A percentile compares a stretch with the other conserved stretches of the same genome.
These are phyloP conservation scores for Verbascum thapsus DNA, from an alignment of 257 asterid species.

Conservation along the genomic window DNA sequence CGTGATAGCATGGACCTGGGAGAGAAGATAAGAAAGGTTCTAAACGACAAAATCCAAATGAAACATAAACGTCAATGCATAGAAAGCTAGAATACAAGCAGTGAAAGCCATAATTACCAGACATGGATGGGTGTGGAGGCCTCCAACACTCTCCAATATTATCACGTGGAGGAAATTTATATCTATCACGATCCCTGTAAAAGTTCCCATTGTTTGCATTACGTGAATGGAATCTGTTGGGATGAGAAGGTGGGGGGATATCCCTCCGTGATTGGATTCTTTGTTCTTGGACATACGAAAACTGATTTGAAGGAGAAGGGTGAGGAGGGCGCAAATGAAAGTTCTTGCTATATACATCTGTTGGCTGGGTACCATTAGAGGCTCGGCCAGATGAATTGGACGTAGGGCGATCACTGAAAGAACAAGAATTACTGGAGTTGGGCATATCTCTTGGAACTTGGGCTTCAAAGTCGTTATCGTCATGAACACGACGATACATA, in stretches of 20 bases:
- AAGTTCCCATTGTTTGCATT: conserved; percentile 60
- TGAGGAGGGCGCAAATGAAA: conserved; percentile 83
- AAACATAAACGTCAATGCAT: background rate
- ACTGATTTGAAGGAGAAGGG: conserved; percentile 89
- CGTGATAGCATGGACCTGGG: conserved; percentile 73
- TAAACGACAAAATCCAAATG: conserved; percentile 20
- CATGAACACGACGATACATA: conserved; percentile 47
- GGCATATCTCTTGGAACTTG: conserved; percentile 49
- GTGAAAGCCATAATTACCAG: conserved; percentile 42
- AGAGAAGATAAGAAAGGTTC: conserved; percentile 15
- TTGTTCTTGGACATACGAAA: conserved; percentile 77
- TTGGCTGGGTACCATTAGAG: conserved; percentile 42
- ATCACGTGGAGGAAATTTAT: conserved; percentile 48
- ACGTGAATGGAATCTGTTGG: conserved; percentile 58
- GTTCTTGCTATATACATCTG: conserved; percentile 58
- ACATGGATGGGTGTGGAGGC: conserved; percentile 56
- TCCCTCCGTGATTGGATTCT: conserved; percentile 46
- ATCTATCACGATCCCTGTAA: conserved; percentile 57
- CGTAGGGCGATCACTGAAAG: conserved; percentile 50
- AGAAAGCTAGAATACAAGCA: background rate
- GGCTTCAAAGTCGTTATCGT: conserved; percentile 46
- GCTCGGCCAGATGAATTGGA: conserved; percentile 44
- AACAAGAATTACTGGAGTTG: conserved; percentile 37
- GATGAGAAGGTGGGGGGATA: too few relatives aligned
- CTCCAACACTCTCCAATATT: conserved; percentile 71